Base-by-base conservation (phyloP, 164 flowering plant genomes). In the Nymphaea thermarum region DNA sequence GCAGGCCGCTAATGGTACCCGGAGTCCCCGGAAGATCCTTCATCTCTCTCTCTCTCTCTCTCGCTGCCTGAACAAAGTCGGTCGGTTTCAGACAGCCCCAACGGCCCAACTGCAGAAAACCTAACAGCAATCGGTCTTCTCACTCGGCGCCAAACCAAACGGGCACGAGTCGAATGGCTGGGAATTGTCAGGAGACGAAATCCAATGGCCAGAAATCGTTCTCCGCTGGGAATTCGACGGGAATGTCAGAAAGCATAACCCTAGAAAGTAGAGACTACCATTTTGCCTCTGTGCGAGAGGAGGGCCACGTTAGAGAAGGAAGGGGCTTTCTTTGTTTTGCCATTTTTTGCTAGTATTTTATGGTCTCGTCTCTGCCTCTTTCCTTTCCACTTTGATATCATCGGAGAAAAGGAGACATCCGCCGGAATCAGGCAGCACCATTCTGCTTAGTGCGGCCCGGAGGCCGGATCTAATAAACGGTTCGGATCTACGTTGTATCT, bases 21-120 rank as follows among this genome's bases (percentile, higher is more conserved):
- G 96, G 96, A 3, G 88, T 77, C 72, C 95, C 98, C 0, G 85
- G 43, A 79, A 87, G 66, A 44, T 75, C 80, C 86, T 88, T 90
- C 95, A 90, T 93, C 61, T 70, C 72, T 51, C 57, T 15, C 14
- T 51, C 55, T 14, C 55, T 4, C 14, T 51, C 57, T 51, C 57
- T 8, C 8, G 8, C 57, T 51, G 12, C 15, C 36, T 25, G 36
- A 25, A 25, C 0, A 1, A 25, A 0, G 14, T 8, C 57, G 57
- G 8, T 3, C 57, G 8, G 8, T 10, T 51, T 51, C 14, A 51
- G 14, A 51, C 57, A 15, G 8, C 57, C 14, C 55, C 57, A 51
- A 51, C 14, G 12, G 57, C 57, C 14, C 12, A 15, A 51, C 14
- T 15, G 8, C 14, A 15, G 57, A 51, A 51, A 51, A 10, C 8